A percentile compares a stretch with the other conserved stretches of the same genome.
Conservation (phyloP, 2,329 filamentous ascomycete genomes). For the Pseudocercospora eumusae region DNA sequence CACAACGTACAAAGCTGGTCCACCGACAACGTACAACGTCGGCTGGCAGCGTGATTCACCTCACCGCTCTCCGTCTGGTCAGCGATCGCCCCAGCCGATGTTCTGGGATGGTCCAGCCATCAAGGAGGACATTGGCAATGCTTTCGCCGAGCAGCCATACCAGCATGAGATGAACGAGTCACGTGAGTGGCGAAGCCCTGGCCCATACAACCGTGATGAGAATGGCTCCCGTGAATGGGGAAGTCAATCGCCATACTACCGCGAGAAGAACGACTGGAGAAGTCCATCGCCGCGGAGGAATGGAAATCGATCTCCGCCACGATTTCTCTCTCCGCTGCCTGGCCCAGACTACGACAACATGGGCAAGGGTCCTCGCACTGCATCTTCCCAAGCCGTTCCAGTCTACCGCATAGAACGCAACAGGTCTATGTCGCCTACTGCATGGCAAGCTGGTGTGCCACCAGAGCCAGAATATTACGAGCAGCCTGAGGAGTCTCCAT, state of each 20-base stretch:
- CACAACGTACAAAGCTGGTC: constrained; percentile 11
- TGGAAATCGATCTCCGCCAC: constrained; percentile 10
- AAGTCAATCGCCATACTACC: neutral
- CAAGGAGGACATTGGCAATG: constrained; percentile 8
- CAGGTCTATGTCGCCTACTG: constrained; percentile 6
- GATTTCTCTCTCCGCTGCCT: constrained; percentile 16
- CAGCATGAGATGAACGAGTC: constrained; percentile 1
- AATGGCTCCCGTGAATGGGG: neutral
- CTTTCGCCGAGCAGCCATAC: constrained; percentile 2
- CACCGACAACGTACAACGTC: constrained; percentile 1
- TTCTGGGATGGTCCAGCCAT: constrained; percentile 7
- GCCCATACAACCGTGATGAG: neutral
- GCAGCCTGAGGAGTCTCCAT: constrained; percentile 2
- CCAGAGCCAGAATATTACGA: neutral
- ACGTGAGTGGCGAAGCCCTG: constrained; percentile 1
- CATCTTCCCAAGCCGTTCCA: constrained; percentile 21
- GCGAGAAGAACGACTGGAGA: constrained; percentile 2
- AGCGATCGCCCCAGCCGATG: constrained; percentile 10
- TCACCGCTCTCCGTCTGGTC: constrained; percentile 3
- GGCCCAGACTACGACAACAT: constrained; percentile 10
- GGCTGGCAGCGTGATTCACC: constrained; percentile 6
- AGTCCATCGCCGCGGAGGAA: constrained; percentile 4
- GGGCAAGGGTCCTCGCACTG: constrained; percentile 16
- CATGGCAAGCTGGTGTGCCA: constrained; percentile 4
- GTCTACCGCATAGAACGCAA: constrained; percentile 7